phyloP scores from a whole-genome alignment of 345 rosid species.

The Populus alba region DNA sequence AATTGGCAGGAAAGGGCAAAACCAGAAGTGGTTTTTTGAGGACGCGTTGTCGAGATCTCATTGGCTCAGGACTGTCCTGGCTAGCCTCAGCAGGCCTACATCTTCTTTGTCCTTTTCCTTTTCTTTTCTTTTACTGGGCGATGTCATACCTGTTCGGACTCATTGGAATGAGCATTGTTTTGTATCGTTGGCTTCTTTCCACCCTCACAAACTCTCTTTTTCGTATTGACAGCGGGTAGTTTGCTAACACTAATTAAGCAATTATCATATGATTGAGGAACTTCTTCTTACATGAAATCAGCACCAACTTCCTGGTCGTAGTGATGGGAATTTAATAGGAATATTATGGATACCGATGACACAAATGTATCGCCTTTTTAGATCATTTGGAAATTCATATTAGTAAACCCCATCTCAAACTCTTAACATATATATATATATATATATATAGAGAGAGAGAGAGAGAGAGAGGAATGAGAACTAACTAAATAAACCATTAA shows the following conservation, averaged over 20 bases:
- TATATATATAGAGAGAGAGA: no score
- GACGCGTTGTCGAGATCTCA: conserved; percentile 31
- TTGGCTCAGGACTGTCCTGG: conserved; percentile 3
- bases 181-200: neutral
- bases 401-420: no score
- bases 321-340: no score
- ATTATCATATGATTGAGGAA: neutral
- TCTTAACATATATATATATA: no score
- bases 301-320: neutral
- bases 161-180: neutral
- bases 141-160: neutral
- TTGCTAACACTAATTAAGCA: neutral
- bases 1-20: conserved; percentile 13
- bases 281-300: neutral
- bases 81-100: neutral
- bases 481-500: no score
- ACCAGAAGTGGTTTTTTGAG: conserved; percentile 29
- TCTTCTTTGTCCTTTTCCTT: neutral
- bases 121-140: neutral
- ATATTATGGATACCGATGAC: no score
- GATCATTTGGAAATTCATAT: no score
- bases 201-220: neutral
- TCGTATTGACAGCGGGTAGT: neutral
- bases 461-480: no score
- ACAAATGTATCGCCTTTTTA: no score